phyloP scores from a whole-genome alignment of 768 basidiomycete genomes.

The Panellus pusillus region DNA sequence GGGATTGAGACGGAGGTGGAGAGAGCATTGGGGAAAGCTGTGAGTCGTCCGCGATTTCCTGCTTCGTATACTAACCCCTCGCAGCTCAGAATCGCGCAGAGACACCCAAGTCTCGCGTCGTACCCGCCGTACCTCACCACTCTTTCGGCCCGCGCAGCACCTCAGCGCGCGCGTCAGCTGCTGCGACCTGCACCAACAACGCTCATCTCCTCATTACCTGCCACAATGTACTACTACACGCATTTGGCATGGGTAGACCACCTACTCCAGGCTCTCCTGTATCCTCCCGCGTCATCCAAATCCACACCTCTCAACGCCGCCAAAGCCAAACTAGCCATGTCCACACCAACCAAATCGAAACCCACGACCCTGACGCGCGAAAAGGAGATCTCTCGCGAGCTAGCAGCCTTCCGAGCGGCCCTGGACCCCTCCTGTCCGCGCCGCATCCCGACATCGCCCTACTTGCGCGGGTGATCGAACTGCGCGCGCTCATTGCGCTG shows the following conservation, averaged over 20 bases:
- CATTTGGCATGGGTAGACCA: constrained; percentile 63
- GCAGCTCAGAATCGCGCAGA: constrained; percentile 57
- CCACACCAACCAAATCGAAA: constrained; percentile 33
- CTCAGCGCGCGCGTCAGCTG: constrained; percentile 17
- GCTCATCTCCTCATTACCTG: not conserved
- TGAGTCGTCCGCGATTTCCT: constrained; percentile 35
- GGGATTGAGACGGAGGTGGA: constrained; percentile 64
- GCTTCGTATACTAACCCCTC: not conserved
- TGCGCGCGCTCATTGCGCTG: constrained; percentile 55
- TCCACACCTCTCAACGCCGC: constrained; percentile 38
- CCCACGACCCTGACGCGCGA: constrained; percentile 15
- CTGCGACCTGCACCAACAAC: not conserved
- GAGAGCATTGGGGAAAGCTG: constrained; percentile 67
- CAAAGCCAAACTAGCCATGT: constrained; percentile 14
- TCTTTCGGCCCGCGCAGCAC: constrained; percentile 51
- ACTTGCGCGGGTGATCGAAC: constrained; percentile 54
- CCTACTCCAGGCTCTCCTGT: constrained; percentile 38
- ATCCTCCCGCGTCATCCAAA: constrained; percentile 44
- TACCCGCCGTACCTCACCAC: constrained; percentile 61
- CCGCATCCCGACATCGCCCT: constrained; percentile 47
- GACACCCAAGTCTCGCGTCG: constrained; percentile 63
- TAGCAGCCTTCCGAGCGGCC: constrained; percentile 27
- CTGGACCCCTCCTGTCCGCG: constrained; percentile 35
- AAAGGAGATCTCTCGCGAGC: constrained; percentile 14
- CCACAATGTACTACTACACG: constrained; percentile 17